These are phyloP conservation scores for Globisporangium paroecandrum DNA, from an alignment of 352 stramenopile species.

Conservation along the genomic window DNA sequence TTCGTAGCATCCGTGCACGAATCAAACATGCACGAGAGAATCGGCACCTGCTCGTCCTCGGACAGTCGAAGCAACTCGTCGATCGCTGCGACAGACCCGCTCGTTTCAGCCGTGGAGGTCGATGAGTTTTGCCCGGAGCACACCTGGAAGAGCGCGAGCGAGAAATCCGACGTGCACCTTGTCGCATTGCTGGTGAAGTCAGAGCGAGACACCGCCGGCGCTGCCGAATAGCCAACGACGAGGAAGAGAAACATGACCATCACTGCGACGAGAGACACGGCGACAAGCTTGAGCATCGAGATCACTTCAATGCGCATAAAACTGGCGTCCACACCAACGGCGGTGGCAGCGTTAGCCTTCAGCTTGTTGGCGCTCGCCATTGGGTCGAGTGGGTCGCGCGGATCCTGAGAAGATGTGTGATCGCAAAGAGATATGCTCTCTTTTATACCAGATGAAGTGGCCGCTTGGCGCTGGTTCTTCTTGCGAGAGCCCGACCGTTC, in stretches of 20 bases:
- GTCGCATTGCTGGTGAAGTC: slow-evolving; percentile 51
- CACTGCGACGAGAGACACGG: slow-evolving; percentile 23
- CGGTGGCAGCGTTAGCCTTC: slow-evolving; percentile 18
- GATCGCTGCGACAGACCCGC: slow-evolving; percentile 33
- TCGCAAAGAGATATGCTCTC: not conserved
- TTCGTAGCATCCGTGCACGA: slow-evolving; percentile 43
- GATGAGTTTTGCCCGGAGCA: slow-evolving; percentile 24
- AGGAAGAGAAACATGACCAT: slow-evolving; percentile 44
- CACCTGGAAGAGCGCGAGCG: slow-evolving; percentile 27
- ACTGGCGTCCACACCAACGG: slow-evolving; percentile 30
- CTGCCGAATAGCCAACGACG: slow-evolving; percentile 36
- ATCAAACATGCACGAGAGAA: slow-evolving; percentile 54
- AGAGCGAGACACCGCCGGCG: slow-evolving; percentile 33
- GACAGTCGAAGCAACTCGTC: slow-evolving; percentile 37
- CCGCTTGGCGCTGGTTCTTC: not conserved
- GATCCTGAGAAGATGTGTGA: not conserved
- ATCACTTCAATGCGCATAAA: slow-evolving; percentile 68
- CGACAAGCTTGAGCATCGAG: slow-evolving; percentile 50
- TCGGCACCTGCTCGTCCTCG: slow-evolving; percentile 23
- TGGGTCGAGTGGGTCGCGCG: not conserved
- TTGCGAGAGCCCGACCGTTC: not conserved
- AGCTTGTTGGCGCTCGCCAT: slow-evolving; percentile 15
- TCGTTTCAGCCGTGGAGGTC: slow-evolving; percentile 8
- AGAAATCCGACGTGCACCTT: slow-evolving; percentile 56
- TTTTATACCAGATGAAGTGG: not conserved